phyloP scores from a whole-genome alignment of 2,329 filamentous ascomycete species.

The Beauveria australis region DNA sequence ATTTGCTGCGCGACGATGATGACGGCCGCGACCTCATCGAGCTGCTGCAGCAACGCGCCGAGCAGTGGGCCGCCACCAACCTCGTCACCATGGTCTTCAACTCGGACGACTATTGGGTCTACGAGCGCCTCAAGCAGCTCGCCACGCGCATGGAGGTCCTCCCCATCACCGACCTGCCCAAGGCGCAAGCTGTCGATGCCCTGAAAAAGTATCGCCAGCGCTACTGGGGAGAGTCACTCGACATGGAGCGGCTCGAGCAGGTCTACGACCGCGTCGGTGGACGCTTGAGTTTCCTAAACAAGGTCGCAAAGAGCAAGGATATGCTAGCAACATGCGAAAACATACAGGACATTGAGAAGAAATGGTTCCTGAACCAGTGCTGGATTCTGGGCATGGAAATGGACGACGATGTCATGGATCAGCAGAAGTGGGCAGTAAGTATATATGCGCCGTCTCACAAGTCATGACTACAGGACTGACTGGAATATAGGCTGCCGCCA shows the following conservation, averaged over 20 bases:
- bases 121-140: slow-evolving; percentile 85
- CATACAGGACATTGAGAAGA: slow-evolving; percentile 61
- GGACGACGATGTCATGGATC: slow-evolving; percentile 98
- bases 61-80: slow-evolving; percentile 90
- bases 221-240: slow-evolving; percentile 59
- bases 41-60: slow-evolving; percentile 87
- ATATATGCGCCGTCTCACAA: neutral
- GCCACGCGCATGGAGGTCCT: slow-evolving; percentile 93
- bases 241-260: slow-evolving; percentile 53
- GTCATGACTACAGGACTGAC: neutral
- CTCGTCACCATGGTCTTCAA: slow-evolving; percentile 92
- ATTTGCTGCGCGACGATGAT: slow-evolving; percentile 83
- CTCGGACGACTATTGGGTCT: slow-evolving; percentile 97
- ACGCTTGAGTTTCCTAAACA: slow-evolving; percentile 76
- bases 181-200: slow-evolving; percentile 66
- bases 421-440: slow-evolving; percentile 88
- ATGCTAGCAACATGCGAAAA: slow-evolving; percentile 74
- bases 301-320: slow-evolving; percentile 76
- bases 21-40: slow-evolving; percentile 91
- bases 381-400: slow-evolving; percentile 65
- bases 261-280: slow-evolving; percentile 86
- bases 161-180: slow-evolving; percentile 74
- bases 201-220: slow-evolving; percentile 71
- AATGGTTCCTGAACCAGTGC: slow-evolving; percentile 71
- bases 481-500: slow-evolving; percentile 63